A percentile compares a stretch with the other conserved stretches of the same genome.
These are phyloP conservation scores for Hanseniaspora valbyensis DNA, from an alignment of 805 yeast genomes.

Conservation along the genomic window DNA sequence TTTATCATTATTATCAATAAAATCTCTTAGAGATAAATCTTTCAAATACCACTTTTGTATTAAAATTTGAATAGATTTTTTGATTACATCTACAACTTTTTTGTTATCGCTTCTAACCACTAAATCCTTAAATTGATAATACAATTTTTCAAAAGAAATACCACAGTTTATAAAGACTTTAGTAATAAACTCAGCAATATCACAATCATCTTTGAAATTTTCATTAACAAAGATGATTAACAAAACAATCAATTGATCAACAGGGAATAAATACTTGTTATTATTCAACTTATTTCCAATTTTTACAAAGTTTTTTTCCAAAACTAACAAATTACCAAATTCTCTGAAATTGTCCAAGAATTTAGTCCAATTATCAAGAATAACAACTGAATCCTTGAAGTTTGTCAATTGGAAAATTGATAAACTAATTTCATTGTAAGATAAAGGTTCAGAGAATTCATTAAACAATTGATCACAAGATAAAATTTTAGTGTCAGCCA, in stretches of 20 bases:
- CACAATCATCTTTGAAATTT: slow-evolving; percentile 23
- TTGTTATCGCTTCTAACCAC: slow-evolving; percentile 45
- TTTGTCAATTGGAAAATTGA: slow-evolving; percentile 73
- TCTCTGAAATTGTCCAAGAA: slow-evolving; percentile 43
- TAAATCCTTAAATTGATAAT: slow-evolving; percentile 50
- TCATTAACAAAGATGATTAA: slow-evolving; percentile 37
- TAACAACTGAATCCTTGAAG: slow-evolving; percentile 72
- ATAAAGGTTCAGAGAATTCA: slow-evolving; percentile 75
- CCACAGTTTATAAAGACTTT: slow-evolving; percentile 57
- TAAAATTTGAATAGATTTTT: slow-evolving; percentile 51
- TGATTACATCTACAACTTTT: slow-evolving; percentile 38
- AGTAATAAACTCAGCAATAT: slow-evolving; percentile 41
- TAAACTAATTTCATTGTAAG: slow-evolving; percentile 73
- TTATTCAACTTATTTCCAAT: slow-evolving; percentile 56
- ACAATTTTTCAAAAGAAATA: slow-evolving; percentile 51
- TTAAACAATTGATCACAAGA: slow-evolving; percentile 73
- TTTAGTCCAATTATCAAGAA: slow-evolving; percentile 68
- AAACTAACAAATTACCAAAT: slow-evolving; percentile 25
- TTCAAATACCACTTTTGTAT: slow-evolving; percentile 56
- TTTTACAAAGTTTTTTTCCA: slow-evolving; percentile 31
- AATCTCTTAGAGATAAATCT: slow-evolving; percentile 53
- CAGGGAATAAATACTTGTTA: slow-evolving; percentile 72
- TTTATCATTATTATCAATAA: slow-evolving; percentile 27
- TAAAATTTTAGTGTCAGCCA: slow-evolving; percentile 53
- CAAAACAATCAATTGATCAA: slow-evolving; percentile 52